Evolutionary conservation across 2,329 filamentous ascomycete genomes (phyloP).

Genomic region (Xylaria sp.): DNA sequence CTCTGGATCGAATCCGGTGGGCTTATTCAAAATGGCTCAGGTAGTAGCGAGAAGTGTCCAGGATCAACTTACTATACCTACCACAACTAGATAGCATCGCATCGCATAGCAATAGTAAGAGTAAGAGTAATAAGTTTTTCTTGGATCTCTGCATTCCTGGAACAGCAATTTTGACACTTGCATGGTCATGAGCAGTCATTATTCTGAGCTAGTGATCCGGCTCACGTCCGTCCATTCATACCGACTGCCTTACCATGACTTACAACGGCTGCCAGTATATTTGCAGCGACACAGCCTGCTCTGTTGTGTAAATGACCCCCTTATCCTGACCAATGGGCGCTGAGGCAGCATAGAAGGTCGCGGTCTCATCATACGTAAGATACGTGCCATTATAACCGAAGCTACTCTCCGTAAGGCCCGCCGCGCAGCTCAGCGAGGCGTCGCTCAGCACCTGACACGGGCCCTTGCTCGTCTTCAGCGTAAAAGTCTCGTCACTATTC

Average conservation of each 20-base stretch:
- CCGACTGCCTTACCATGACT: not conserved
- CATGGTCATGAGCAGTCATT: not conserved
- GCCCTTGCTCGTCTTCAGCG: slow-evolving; percentile 36
- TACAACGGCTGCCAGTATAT: slow-evolving; percentile 35
- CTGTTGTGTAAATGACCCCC: slow-evolving; percentile 26
- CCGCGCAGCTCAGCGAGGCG: slow-evolving; percentile 32
- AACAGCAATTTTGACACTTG: not conserved
- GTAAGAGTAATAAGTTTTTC: not conserved
- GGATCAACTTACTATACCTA: not conserved
- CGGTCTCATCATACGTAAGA: slow-evolving; percentile 28
- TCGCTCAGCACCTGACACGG: slow-evolving; percentile 32
- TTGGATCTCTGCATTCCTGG: not conserved
- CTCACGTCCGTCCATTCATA: not conserved
- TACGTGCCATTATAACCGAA: slow-evolving; percentile 34
- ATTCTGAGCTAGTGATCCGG: not conserved
- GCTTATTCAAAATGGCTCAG: slow-evolving; percentile 82
- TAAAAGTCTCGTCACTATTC: slow-evolving; percentile 22
- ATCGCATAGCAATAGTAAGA: slow-evolving; percentile 12
- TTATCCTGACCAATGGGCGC: slow-evolving; percentile 31
- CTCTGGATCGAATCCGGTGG: slow-evolving; percentile 88
- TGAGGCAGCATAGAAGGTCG: slow-evolving; percentile 32
- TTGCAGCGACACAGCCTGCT: slow-evolving; percentile 29
- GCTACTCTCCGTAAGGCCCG: slow-evolving; percentile 14
- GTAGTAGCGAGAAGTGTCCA: slow-evolving; percentile 18
- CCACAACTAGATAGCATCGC: slow-evolving; percentile 13